These are phyloP conservation scores for Amorphotheca resinae DNA, from an alignment of 495 filamentous ascomycete genomes.

Conservation along the genomic window DNA sequence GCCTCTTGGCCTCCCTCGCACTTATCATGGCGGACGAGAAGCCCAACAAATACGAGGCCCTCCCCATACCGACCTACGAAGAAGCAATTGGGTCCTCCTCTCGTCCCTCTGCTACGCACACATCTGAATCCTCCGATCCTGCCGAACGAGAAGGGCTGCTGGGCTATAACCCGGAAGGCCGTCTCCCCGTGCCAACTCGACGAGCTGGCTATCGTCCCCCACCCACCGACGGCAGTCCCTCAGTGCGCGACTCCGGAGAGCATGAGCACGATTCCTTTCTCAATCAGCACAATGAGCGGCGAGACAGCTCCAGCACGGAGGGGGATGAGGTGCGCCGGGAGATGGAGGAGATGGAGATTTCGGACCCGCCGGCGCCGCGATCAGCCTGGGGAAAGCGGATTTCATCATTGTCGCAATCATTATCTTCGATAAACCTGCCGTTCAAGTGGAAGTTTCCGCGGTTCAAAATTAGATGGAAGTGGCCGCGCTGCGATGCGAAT, in stretches of 20 bases:
- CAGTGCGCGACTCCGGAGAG: slow-evolving; percentile 36
- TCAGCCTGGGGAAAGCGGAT: slow-evolving; percentile 39
- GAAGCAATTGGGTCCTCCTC: slow-evolving; percentile 49
- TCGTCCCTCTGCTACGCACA: slow-evolving; percentile 5
- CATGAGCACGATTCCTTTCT: slow-evolving; percentile 16
- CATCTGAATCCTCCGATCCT: slow-evolving; percentile 22
- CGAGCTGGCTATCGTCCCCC: slow-evolving; percentile 35
- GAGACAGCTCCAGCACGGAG: slow-evolving; percentile 29
- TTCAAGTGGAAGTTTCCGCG: slow-evolving; percentile 13
- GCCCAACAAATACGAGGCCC: slow-evolving; percentile 44
- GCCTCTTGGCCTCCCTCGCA: background rate
- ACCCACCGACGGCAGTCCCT: slow-evolving; percentile 19
- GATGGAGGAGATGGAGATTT: slow-evolving; percentile 82
- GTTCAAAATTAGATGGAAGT: slow-evolving; percentile 18
- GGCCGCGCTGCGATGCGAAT: slow-evolving; percentile 18
- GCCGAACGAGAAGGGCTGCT: slow-evolving; percentile 24
- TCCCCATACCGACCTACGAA: slow-evolving; percentile 91
- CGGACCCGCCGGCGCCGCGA: slow-evolving; percentile 44
- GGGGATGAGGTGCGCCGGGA: slow-evolving; percentile 57
- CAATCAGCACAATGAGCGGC: slow-evolving; percentile 6
- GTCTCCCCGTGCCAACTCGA: slow-evolving; percentile 68
- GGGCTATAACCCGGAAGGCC: slow-evolving; percentile 3
- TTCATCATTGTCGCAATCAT: slow-evolving; percentile 30
- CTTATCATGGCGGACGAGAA: slow-evolving; percentile 44
- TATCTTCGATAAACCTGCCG: slow-evolving; percentile 22